Evolutionary conservation across 805 yeast genomes (phyloP), one percentile per base, ranked within the genome.

Genomic region (Candida quercuum): DNA sequence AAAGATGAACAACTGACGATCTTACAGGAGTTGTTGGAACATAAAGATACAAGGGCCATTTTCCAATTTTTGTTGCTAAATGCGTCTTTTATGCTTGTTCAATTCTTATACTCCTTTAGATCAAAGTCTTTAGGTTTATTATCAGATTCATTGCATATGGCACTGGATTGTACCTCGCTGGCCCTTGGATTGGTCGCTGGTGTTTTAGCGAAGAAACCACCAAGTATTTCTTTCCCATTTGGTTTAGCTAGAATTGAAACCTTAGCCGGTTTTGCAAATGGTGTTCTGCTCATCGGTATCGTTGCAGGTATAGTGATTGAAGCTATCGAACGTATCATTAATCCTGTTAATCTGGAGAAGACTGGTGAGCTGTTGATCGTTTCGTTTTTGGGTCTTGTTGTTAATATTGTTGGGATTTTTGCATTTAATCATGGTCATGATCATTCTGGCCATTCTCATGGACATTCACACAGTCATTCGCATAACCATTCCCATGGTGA

Each of bases 91-190:
- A 93, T 93, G 99, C 77, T 93, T 52, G 80, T 93, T 28, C 99
- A 93, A 63, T 69, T 93, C 46, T 63, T 93, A 9, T 93, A 93
- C 58, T 89, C 98, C 1, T 83, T 93, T 62, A 72, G 95, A 43
- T 88, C 98, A 2, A 89, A 86, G 54, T 91, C 98, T 0, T 65
- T 93, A 32, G 97, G 99, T 10, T 67, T 93, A 18, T 60, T 93
- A 36, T 87, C 96, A 15, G 99, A 93, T 55, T 87, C 96, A 1
- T 69, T 93, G 36, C 99, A 93, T 60, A 93, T 93, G 99, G 84
- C 95, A 3, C 68, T 93, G 39, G 99, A 93, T 60, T 93, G 99
- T 58, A 73, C 87, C 0, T 94, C 98, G 0, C 66, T 93, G 38
- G 78, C 93, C 3, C 73, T 93, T 22, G 99, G 99, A 0, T 66